These are phyloP conservation scores for Russula vinacea DNA, from an alignment of 768 basidiomycete species.

Conservation along the genomic window DNA sequence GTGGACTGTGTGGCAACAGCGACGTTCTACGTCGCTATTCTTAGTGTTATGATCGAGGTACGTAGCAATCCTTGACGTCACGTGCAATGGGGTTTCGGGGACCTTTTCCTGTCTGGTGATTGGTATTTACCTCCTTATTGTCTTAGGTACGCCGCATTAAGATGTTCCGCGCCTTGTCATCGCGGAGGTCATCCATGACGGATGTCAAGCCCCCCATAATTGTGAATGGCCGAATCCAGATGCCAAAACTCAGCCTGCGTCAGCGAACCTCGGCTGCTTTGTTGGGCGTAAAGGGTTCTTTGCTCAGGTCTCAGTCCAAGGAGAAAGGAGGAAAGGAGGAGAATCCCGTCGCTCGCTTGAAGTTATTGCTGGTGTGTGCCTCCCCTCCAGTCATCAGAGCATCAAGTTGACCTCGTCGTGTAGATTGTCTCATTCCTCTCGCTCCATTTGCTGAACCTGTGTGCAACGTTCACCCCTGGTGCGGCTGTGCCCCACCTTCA, in stretches of 20 bases:
- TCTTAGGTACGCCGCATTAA: constrained; percentile 67
- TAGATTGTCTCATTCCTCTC: constrained; percentile 88
- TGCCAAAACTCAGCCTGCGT: constrained; percentile 31
- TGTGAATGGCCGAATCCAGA: constrained; percentile 30
- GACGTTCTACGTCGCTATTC: constrained; percentile 84
- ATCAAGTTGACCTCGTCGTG: constrained; percentile 2
- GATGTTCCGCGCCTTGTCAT: constrained; percentile 52
- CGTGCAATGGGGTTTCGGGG: constrained; percentile 16
- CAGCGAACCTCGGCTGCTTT: constrained; percentile 35
- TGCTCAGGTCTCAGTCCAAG: constrained; percentile 38
- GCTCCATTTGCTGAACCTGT: constrained; percentile 88
- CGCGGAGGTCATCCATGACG: constrained; percentile 34
- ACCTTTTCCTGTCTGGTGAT: constrained; percentile 16
- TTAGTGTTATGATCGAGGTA: constrained; percentile 96
- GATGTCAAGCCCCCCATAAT: constrained; percentile 29
- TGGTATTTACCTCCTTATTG: constrained; percentile 20
- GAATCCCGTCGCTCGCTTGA: constrained; percentile 83
- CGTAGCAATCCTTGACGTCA: constrained; percentile 28
- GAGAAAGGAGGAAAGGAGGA: constrained; percentile 50
- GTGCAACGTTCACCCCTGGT: constrained; percentile 78
- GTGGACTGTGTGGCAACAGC: constrained; percentile 87
- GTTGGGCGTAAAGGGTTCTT: constrained; percentile 51
- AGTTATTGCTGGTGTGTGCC: constrained; percentile 67
- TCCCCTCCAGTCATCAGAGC: constrained; percentile 13
- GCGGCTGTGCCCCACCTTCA: constrained; percentile 48